These are phyloP conservation scores for Syzygium aqueum DNA, from an alignment of 345 rosid genomes.

Conservation along the genomic window DNA sequence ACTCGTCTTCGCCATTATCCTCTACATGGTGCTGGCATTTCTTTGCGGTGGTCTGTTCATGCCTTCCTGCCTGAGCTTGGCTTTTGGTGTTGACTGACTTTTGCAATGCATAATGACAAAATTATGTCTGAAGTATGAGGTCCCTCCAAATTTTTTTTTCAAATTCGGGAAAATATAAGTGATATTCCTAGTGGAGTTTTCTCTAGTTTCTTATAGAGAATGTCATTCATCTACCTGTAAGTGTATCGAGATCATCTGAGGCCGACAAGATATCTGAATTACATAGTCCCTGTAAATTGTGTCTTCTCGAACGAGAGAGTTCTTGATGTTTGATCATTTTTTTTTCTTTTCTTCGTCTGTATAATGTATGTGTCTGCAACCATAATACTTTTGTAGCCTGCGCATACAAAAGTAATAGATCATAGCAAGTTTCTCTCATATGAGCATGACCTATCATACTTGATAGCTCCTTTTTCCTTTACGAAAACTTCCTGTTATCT, in stretches of 20 bases:
- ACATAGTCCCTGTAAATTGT: not conserved
- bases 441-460: not conserved
- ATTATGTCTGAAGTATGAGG: not conserved
- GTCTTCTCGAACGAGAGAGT: not conserved
- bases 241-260: not conserved
- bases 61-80: slow-evolving; percentile 10
- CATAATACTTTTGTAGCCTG: not conserved
- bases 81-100: not conserved
- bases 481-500: not conserved
- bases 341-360: not conserved
- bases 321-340: not conserved
- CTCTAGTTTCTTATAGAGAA: not conserved
- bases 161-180: not conserved
- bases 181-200: not conserved
- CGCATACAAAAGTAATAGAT: not conserved
- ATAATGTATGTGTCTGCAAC: not conserved
- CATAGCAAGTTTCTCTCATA: not conserved
- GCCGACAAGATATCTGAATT: not conserved
- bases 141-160: not conserved
- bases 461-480: not conserved
- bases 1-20: slow-evolving; percentile 8
- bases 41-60: slow-evolving; percentile 20
- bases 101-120: not conserved
- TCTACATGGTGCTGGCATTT: slow-evolving; percentile 17
- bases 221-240: not conserved